phyloP scores from a whole-genome alignment of 1,284 basidiomycete species.

The Rhodotorula sp. region DNA sequence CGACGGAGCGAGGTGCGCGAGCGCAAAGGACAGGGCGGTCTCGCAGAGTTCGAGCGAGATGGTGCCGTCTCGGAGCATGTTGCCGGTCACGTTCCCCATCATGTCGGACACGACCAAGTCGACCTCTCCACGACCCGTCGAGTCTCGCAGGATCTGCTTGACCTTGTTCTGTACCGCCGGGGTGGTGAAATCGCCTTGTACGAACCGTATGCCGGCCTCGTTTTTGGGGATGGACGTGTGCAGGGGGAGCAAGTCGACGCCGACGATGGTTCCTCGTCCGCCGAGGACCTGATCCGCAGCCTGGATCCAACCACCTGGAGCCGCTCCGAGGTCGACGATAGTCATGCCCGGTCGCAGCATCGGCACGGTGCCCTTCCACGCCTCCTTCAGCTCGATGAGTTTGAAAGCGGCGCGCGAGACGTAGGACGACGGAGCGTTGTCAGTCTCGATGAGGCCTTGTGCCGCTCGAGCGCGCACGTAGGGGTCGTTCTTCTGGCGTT shows the following conservation, averaged over 20 bases:
- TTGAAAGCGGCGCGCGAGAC: slow-evolving; percentile 40
- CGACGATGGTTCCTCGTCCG: slow-evolving; percentile 22
- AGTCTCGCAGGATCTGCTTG: background rate
- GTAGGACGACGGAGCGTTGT: slow-evolving; percentile 20
- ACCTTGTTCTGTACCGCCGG: slow-evolving; percentile 12
- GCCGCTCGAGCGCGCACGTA: slow-evolving; percentile 28
- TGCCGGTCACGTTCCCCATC: slow-evolving; percentile 53
- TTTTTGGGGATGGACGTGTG: slow-evolving; percentile 9
- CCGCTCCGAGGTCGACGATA: slow-evolving; percentile 37
- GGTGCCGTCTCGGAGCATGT: slow-evolving; percentile 48
- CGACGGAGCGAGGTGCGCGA: slow-evolving; percentile 14
- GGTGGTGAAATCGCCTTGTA: slow-evolving; percentile 39
- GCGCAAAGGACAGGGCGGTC: slow-evolving; percentile 49
- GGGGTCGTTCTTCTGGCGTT: slow-evolving; percentile 29
- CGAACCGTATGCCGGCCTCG: slow-evolving; percentile 17
- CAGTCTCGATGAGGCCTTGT: background rate
- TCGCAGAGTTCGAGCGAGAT: slow-evolving; percentile 49
- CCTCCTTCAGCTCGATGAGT: slow-evolving; percentile 35
- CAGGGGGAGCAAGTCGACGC: slow-evolving; percentile 36
- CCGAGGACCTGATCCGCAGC: slow-evolving; percentile 13
- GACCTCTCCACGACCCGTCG: slow-evolving; percentile 32
- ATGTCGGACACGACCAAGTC: slow-evolving; percentile 53
- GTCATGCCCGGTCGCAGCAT: slow-evolving; percentile 27
- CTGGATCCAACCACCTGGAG: slow-evolving; percentile 40
- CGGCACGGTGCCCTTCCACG: slow-evolving; percentile 6